phyloP scores from a whole-genome alignment of 768 basidiomycete species.

The Gloeopeniophorella convolvens region DNA sequence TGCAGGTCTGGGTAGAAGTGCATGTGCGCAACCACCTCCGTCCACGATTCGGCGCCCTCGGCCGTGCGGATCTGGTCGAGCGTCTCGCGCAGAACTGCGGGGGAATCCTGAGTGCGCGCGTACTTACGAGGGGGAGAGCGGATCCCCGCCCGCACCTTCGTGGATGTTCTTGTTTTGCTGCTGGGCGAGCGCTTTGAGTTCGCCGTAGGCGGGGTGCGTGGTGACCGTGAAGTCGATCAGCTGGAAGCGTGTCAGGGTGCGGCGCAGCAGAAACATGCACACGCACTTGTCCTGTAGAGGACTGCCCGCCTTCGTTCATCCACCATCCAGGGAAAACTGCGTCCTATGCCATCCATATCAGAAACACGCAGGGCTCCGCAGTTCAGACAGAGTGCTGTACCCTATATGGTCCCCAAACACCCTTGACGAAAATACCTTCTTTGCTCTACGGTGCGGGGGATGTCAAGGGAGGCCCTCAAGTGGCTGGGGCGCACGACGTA shows the following conservation, averaged over 20 bases:
- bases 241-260: conserved; percentile 31
- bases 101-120: too few species aligned
- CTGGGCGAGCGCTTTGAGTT: conserved; percentile 59
- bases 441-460: conserved; percentile 48
- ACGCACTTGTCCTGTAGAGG: conserved; percentile 86
- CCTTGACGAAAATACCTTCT: conserved; percentile 78
- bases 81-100: conserved; percentile 61
- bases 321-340: conserved; percentile 92
- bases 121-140: neutral
- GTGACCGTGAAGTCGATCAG: conserved; percentile 93
- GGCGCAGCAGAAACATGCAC: neutral
- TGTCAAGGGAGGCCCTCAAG: neutral
- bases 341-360: conserved; percentile 45
- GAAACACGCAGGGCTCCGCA: conserved; percentile 4
- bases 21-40: conserved; percentile 83
- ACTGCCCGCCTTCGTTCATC: conserved; percentile 99
- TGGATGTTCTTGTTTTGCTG: conserved; percentile 54
- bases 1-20: conserved; percentile 96
- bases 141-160: conserved; percentile 33
- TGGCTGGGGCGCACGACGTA: conserved; percentile 25
- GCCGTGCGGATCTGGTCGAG: conserved; percentile 62
- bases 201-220: conserved; percentile 79
- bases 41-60: conserved; percentile 49
- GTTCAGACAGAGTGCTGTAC: conserved; percentile 29
- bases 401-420: conserved; percentile 91